Conservation (phyloP, 192 early-diverging fungal species). For the Coemansia sp. region DNA sequence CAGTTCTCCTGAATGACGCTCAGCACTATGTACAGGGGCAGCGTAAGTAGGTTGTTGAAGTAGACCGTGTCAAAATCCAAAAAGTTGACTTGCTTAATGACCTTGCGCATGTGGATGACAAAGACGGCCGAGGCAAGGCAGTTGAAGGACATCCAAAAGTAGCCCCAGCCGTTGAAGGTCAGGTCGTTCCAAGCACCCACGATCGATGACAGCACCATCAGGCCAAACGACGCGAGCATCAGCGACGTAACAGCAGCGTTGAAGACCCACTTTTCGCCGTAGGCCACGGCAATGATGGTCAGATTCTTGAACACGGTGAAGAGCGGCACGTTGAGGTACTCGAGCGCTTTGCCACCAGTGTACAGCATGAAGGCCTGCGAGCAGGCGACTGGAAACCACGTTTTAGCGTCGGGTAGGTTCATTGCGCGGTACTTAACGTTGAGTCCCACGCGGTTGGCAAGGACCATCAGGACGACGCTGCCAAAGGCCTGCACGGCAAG, state of each 20-base stretch:
- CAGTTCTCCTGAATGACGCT: conserved; percentile 71
- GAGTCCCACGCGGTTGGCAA: conserved; percentile 55
- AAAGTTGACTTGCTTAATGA: conserved; percentile 85
- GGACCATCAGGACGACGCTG: conserved; percentile 58
- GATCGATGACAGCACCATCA: conserved; percentile 85
- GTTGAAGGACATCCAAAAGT: conserved; percentile 90
- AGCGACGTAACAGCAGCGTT: conserved; percentile 74
- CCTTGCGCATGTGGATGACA: conserved; percentile 86
- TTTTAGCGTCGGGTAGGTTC: conserved; percentile 60
- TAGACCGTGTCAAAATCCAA: conserved; percentile 98
- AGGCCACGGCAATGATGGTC: conserved; percentile 96
- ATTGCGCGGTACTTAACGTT: conserved; percentile 65
- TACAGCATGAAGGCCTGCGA: conserved; percentile 93
- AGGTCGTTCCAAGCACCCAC: conserved; percentile 84
- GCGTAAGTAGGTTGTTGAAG: conserved; percentile 91
- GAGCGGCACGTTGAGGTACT: conserved; percentile 88
- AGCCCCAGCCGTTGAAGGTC: conserved; percentile 59
- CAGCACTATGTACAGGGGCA: conserved; percentile 72
- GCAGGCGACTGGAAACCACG: conserved; percentile 83
- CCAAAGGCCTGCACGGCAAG: conserved; percentile 70
- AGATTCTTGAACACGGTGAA: conserved; percentile 99
- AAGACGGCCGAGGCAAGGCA: conserved; percentile 86
- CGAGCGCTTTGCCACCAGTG: conserved; percentile 91
- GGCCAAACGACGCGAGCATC: conserved; percentile 77
- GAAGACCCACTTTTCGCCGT: conserved; percentile 83